These are phyloP conservation scores for Pythium dissimile DNA, from an alignment of 352 stramenopile species.

Conservation along the genomic window DNA sequence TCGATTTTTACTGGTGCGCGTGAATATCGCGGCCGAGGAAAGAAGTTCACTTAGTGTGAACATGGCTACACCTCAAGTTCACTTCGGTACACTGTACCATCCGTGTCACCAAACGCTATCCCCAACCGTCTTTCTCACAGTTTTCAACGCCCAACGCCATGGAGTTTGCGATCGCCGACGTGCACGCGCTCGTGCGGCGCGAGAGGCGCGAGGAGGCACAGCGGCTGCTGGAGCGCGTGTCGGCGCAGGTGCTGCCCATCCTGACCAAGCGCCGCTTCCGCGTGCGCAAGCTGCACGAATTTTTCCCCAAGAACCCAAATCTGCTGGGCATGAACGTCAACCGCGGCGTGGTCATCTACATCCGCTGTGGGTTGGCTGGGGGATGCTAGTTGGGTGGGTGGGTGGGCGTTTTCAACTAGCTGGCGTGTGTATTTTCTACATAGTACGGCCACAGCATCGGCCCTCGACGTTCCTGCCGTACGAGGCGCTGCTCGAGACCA, in stretches of 20 bases:
- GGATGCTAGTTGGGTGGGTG: neutral
- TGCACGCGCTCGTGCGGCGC: slow-evolving; percentile 40
- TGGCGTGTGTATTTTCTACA: neutral
- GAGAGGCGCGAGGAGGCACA: slow-evolving; percentile 26
- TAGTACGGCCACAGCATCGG: slow-evolving; percentile 36
- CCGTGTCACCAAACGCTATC: too few species aligned
- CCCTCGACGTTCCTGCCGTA: slow-evolving; percentile 38
- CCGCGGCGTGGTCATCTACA: slow-evolving; percentile 62
- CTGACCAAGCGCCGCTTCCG: slow-evolving; percentile 46
- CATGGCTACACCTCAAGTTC: slow-evolving; percentile 1
- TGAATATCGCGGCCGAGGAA: neutral
- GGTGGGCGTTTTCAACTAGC: neutral
- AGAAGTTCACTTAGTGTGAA: neutral
- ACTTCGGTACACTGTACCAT: slow-evolving; percentile 16
- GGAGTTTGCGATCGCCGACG: slow-evolving; percentile 22
- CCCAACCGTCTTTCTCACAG: neutral
- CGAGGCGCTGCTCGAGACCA: slow-evolving; percentile 60
- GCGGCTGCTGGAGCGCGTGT: slow-evolving; percentile 35
- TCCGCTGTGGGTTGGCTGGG: slow-evolving; percentile 35
- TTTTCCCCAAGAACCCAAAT: slow-evolving; percentile 54
- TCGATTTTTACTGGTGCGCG: neutral
- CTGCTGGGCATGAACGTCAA: slow-evolving; percentile 84
- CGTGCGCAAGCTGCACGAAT: slow-evolving; percentile 56
- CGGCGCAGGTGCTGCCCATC: slow-evolving; percentile 51
- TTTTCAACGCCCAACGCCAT: neutral